Conservation (phyloP, 2,329 filamentous ascomycete genomes). For the Colletotrichum tamarilloi region DNA sequence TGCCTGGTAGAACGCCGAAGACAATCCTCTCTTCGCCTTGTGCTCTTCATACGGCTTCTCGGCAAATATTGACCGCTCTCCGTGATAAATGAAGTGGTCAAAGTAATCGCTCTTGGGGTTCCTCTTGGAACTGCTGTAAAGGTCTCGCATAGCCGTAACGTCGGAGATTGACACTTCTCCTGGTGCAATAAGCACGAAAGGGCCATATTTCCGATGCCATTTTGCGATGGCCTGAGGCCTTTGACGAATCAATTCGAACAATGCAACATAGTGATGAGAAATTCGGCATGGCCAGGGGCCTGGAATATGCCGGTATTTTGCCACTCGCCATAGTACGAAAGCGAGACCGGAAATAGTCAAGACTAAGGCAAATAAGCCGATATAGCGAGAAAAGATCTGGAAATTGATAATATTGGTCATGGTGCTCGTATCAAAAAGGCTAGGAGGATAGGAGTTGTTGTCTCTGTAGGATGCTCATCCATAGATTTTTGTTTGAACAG, state of each 20-base stretch:
- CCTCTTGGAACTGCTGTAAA: background rate
- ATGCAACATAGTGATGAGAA: background rate
- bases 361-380: background rate
- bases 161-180: background rate
- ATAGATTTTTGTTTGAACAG: background rate
- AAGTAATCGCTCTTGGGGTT: background rate
- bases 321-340: background rate
- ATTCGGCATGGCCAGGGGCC: background rate
- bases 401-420: background rate
- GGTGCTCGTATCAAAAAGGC: background rate
- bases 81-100: background rate
- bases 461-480: background rate
- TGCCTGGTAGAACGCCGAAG: background rate
- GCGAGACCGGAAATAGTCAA: background rate
- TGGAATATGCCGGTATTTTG: background rate
- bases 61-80: slow-evolving; percentile 1
- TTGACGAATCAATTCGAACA: background rate
- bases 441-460: background rate
- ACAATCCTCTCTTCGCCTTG: background rate
- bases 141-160: background rate
- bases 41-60: background rate
- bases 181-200: background rate
- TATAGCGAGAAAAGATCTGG: background rate
- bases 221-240: background rate
- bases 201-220: background rate